A percentile compares a stretch with the other conserved stretches of the same genome.
Evolutionary conservation across 202 grass and related monocot species (phyloP).

Genomic region (Musa balbisiana): DNA sequence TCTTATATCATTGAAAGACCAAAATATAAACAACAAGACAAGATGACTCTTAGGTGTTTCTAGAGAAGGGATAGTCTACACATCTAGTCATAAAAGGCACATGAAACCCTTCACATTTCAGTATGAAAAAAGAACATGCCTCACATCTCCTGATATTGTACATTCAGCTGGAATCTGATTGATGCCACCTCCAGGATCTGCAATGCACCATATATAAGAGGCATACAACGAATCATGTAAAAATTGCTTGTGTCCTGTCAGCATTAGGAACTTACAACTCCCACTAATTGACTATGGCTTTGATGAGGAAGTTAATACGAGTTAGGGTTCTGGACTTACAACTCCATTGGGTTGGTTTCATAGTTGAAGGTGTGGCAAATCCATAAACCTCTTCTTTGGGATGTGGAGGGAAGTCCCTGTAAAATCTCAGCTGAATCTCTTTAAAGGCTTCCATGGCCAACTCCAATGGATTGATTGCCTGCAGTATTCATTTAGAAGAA

Average conservation of each 20-base stretch:
- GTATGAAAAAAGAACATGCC: conserved; percentile 21
- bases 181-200: conserved; percentile 87
- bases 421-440: conserved; percentile 81
- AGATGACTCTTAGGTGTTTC: no score
- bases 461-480: conserved; percentile 93
- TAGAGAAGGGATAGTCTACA: no score
- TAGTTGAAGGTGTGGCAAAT: conserved; percentile 93
- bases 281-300: background rate
- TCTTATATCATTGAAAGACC: no score
- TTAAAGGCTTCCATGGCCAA: conserved; percentile 88
- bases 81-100: no score
- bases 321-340: conserved; percentile 38
- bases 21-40: no score
- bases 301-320: conserved; percentile 3
- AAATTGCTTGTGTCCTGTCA: background rate
- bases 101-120: background rate
- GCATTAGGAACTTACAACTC: background rate
- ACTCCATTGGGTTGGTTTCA: conserved; percentile 97
- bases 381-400: conserved; percentile 68
- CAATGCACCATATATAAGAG: conserved; percentile 30
- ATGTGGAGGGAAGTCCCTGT: conserved; percentile 62
- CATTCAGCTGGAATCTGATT: conserved; percentile 97
- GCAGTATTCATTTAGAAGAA: background rate
- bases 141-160: conserved; percentile 96
- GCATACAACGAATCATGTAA: conserved; percentile 8